A percentile compares a stretch with the other conserved stretches of the same genome.
phyloP scores from a whole-genome alignment of 2,329 filamentous ascomycete genomes.

The Apiospora pterosperma region DNA sequence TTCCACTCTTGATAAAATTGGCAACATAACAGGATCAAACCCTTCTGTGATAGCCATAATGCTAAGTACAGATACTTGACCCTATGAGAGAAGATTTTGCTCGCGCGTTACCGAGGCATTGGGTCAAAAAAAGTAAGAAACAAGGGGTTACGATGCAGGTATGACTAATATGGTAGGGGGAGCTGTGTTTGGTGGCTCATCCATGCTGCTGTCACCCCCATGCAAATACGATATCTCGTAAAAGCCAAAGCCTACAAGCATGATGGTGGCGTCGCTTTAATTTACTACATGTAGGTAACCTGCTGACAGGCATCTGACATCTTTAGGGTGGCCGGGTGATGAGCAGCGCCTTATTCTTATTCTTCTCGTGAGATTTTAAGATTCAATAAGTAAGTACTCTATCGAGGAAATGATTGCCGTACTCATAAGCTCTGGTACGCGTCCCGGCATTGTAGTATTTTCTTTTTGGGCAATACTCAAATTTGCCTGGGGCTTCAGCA shows the following conservation, averaged over 20 bases:
- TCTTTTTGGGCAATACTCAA: not conserved
- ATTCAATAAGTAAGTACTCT: no score
- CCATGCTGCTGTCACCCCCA: not conserved
- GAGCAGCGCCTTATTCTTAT: not conserved
- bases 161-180: not conserved
- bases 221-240: not conserved
- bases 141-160: not conserved
- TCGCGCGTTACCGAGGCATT: not conserved
- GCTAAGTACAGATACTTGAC: not conserved
- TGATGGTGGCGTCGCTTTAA: not conserved
- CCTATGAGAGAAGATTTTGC: not conserved
- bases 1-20: not conserved
- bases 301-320: not conserved
- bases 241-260: not conserved
- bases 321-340: not conserved
- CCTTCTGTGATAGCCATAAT: not conserved
- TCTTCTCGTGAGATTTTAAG: not conserved
- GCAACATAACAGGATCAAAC: no score
- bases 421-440: not conserved
- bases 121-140: not conserved
- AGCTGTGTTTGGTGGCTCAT: not conserved
- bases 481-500: not conserved
- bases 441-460: not conserved
- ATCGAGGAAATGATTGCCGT: not conserved
- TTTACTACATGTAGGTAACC: not conserved